These are phyloP conservation scores for Priceomyces melissophilus DNA, from an alignment of 805 yeast species.

Conservation along the genomic window DNA sequence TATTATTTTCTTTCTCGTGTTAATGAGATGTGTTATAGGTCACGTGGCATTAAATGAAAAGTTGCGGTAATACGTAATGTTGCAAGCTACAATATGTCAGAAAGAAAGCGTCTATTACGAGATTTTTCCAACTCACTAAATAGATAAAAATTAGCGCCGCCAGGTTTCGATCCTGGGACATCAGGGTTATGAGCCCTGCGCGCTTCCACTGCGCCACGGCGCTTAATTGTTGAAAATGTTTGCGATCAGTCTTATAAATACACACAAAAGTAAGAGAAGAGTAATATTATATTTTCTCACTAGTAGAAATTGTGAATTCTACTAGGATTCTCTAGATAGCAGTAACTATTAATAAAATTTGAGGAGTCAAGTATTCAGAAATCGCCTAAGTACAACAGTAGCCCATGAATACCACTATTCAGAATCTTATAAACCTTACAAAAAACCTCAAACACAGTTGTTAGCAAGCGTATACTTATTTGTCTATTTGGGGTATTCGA, in stretches of 20 bases:
- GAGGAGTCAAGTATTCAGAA: neutral
- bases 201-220: slow-evolving; percentile 99
- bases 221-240: slow-evolving; percentile 37
- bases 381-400: neutral
- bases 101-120: no score
- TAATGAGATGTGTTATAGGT: neutral
- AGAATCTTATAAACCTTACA: neutral
- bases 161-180: slow-evolving; percentile 96
- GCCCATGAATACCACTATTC: neutral
- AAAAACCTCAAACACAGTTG: no score
- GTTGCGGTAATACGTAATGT: no score
- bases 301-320: neutral
- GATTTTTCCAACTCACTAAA: no score
- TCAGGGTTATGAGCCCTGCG: slow-evolving; percentile 99
- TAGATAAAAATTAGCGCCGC: slow-evolving; percentile 69
- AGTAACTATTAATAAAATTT: neutral
- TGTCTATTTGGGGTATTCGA: no score
- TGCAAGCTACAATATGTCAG: no score
- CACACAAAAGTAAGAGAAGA: neutral
- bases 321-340: neutral
- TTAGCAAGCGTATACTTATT: no score
- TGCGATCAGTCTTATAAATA: no score
- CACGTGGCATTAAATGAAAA: no score
- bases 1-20: neutral
- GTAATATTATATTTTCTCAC: neutral